phyloP scores from a whole-genome alignment of 164 flowering plant species.

The Chimonanthus praecox region DNA sequence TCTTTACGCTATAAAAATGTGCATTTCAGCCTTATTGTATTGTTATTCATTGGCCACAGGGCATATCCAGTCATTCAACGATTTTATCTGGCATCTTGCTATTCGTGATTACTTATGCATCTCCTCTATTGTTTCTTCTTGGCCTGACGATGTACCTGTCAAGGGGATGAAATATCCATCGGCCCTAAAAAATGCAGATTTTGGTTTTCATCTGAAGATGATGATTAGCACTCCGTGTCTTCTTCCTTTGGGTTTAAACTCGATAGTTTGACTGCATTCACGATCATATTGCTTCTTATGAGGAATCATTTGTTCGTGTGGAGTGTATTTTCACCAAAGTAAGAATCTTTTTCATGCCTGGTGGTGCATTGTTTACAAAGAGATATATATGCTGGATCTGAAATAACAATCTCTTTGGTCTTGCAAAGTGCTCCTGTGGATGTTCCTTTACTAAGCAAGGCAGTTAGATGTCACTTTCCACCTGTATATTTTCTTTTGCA shows the following conservation, averaged over 20 bases:
- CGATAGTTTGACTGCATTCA: slow-evolving; percentile 67
- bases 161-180: slow-evolving; percentile 19
- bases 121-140: slow-evolving; percentile 65
- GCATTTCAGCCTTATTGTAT: not conserved
- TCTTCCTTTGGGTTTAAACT: slow-evolving; percentile 72
- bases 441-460: not conserved
- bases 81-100: slow-evolving; percentile 74
- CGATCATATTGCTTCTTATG: slow-evolving; percentile 77
- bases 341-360: slow-evolving; percentile 25
- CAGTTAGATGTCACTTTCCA: not conserved
- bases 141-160: slow-evolving; percentile 50
- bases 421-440: not conserved
- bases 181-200: slow-evolving; percentile 18
- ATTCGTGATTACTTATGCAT: slow-evolving; percentile 85
- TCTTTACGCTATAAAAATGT: not conserved
- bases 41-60: slow-evolving; percentile 39
- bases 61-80: slow-evolving; percentile 83
- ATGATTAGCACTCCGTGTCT: slow-evolving; percentile 66
- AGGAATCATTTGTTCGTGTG: slow-evolving; percentile 90
- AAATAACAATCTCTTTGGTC: not conserved
- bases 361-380: not conserved
- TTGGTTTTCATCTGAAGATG: slow-evolving; percentile 40
- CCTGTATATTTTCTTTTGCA: not conserved
- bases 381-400: not conserved
- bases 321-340: slow-evolving; percentile 99